Evolutionary conservation across 2,329 filamentous ascomycete species (phyloP), one percentile per base, ranked within the genome.

Genomic region (Coniochaeta sp.): DNA sequence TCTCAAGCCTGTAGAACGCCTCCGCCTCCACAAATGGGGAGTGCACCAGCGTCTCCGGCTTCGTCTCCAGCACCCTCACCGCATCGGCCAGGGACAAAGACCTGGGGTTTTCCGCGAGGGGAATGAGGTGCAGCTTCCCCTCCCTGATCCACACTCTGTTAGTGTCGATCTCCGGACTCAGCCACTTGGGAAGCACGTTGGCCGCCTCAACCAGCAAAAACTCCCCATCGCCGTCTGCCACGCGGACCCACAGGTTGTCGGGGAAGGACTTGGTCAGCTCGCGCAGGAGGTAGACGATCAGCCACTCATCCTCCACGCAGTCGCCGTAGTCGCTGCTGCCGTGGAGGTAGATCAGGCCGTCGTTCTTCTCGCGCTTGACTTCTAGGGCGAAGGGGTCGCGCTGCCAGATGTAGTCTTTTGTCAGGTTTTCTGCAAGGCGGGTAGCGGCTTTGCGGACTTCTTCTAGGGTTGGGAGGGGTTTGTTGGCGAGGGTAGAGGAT

Each of bases 351-450:
- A 74, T 63, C 8, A 82, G 63, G 1, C 76, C 82, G n/a, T n/a
- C n/a, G n/a, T n/a, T n/a, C 61, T 74, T 68, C 20, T 74, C 71
- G 50, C 69, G 86, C 69, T 75, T 86, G 61, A 75, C 75, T 16
- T 86, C 80, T 6, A 96, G 71, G n/a, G 76, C 78, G 56, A 99
- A 91, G 0, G 76, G 71, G 50, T 96, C 91, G 12, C 91, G 82
- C 66, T 99, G 94, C 94, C 94, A 99, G 56, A 99, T 95, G 61
- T 96, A 96, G 55, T 89, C 85, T 58, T 82, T 85, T n/a, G 92
- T 76, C 7, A 90, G 70, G 3, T 77, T 73, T 40, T 81, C 82
- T 4, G 70, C 66, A n/a, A 94, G 68, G 26, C 82, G 75, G 2
- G 78, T 70, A 1, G 87, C 84, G 1, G 82, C 78, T 65, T 83